Conservation (phyloP, 352 stramenopile species). For the Globisporangium takayamanum region DNA sequence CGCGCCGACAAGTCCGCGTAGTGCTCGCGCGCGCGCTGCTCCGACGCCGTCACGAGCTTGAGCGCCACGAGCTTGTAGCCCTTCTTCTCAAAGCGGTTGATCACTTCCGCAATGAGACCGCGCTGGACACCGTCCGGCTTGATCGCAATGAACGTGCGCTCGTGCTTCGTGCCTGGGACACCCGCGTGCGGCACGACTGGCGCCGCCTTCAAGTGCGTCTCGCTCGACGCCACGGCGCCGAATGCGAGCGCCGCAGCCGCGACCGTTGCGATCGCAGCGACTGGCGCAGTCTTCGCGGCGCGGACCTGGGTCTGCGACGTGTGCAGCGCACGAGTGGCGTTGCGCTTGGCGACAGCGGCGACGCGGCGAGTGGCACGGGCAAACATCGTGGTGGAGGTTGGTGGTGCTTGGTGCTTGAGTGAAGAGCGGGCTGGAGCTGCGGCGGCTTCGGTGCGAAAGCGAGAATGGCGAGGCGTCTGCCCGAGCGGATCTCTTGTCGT, state of each 20-base stretch:
- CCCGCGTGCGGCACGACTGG: constrained; percentile 56
- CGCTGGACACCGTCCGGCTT: constrained; percentile 94
- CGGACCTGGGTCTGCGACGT: constrained; percentile 38
- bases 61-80: constrained; percentile 94
- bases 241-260: constrained; percentile 43
- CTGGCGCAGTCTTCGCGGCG: constrained; percentile 23
- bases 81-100: constrained; percentile 94
- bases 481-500: constrained; percentile 9
- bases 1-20: constrained; percentile 92
- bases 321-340: constrained; percentile 39
- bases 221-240: constrained; percentile 21
- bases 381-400: constrained; percentile 40
- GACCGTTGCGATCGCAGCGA: constrained; percentile 30
- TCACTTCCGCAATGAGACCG: constrained; percentile 92
- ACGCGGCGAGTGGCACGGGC: constrained; percentile 57
- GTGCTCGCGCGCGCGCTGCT: constrained; percentile 88
- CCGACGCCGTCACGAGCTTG: constrained; percentile 92
- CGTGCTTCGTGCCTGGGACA: constrained; percentile 87
- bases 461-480: constrained; percentile 13
- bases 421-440: constrained; percentile 5
- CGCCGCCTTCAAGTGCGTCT: constrained; percentile 39
- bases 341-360: constrained; percentile 56
- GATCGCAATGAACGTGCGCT: constrained; percentile 94
- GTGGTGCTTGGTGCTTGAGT: not conserved
- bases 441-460: constrained; percentile 20